Evolutionary conservation across 176 grass and related monocot species (phyloP).

Genomic region (Sorghum bicolor): DNA sequence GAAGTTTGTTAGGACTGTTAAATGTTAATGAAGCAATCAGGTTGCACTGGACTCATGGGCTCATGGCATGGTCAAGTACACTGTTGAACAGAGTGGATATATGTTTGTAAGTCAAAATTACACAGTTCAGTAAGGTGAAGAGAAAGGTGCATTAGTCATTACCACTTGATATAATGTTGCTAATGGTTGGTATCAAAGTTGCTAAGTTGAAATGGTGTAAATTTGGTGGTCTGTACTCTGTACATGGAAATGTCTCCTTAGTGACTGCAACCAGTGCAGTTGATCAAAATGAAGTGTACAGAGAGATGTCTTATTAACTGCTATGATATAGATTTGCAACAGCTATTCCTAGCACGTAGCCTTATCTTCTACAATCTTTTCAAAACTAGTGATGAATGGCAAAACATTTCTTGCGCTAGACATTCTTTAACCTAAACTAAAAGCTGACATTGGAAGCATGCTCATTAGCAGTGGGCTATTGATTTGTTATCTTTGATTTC

Average conservation of each 20-base stretch:
- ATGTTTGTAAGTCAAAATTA: background rate
- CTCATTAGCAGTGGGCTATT: background rate
- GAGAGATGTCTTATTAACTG: background rate
- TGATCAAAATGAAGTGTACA: conserved; percentile 7
- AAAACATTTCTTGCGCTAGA: background rate
- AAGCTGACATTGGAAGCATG: background rate
- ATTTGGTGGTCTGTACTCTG: background rate
- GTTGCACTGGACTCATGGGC: background rate
- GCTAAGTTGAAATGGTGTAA: background rate
- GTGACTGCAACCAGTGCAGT: background rate
- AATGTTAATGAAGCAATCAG: background rate
- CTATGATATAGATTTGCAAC: background rate
- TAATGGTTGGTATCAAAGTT: background rate
- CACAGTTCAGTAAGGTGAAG: background rate
- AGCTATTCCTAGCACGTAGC: background rate
- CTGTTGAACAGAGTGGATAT: background rate
- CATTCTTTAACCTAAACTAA: background rate
- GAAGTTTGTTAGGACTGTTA: background rate
- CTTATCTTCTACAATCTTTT: background rate
- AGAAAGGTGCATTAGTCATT: background rate
- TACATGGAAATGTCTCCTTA: background rate
- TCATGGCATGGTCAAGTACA: background rate
- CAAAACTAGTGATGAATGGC: background rate
- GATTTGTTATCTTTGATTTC: conserved; percentile 8
- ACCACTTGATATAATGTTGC: background rate